phyloP scores from a whole-genome alignment of 441 rosid species.

The Mallotus repandus region DNA sequence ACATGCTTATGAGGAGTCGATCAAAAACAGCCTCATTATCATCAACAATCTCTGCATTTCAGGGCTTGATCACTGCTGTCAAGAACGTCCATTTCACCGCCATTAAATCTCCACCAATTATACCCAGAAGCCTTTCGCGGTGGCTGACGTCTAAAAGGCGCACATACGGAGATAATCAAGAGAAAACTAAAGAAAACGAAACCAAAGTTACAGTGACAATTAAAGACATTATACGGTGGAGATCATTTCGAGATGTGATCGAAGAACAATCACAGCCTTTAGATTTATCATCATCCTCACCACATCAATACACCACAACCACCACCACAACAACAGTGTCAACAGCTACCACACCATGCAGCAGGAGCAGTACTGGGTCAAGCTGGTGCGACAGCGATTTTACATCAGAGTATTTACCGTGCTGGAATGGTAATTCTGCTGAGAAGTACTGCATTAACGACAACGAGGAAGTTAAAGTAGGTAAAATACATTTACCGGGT shows the following conservation, averaged over 20 bases:
- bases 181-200: constrained; percentile 9
- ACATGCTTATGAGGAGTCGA: constrained; percentile 30
- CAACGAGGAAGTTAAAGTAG: constrained; percentile 14
- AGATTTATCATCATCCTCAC: constrained; percentile 27
- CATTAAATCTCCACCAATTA: constrained; percentile 34
- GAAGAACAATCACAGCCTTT: constrained; percentile 39
- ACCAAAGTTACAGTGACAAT: constrained; percentile 38
- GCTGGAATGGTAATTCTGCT: constrained; percentile 29
- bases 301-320: constrained; percentile 35
- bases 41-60: constrained; percentile 36
- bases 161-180: not conserved
- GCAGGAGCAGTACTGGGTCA: constrained; percentile 40
- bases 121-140: constrained; percentile 54
- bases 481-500: constrained; percentile 39
- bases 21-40: constrained; percentile 34
- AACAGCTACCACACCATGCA: constrained; percentile 32
- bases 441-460: constrained; percentile 22
- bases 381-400: constrained; percentile 90
- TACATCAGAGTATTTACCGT: constrained; percentile 56
- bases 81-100: constrained; percentile 40
- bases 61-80: constrained; percentile 43
- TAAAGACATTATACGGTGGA: constrained; percentile 84
- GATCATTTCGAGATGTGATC: constrained; percentile 58
- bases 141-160: constrained; percentile 35
- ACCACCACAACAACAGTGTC: constrained; percentile 37